Evolutionary conservation across 2,329 filamentous ascomycete genomes (phyloP), one percentile per base, ranked within the genome.

Genomic region (Cyanodermella asteris): DNA sequence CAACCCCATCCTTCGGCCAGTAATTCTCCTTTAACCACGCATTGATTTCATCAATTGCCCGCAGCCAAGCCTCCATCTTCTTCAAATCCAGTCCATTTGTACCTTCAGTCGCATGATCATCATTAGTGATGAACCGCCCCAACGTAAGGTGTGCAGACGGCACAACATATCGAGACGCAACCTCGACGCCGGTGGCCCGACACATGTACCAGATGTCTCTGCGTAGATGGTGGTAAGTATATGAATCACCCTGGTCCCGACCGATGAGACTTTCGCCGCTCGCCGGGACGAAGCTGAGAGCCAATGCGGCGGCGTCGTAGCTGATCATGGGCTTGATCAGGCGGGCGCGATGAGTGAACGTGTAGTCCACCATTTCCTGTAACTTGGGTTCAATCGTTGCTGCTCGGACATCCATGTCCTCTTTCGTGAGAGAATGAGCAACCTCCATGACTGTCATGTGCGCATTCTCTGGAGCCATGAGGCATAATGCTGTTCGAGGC

Each of bases 131-230:
- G 43, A 87, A 93, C 4, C 84, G 60, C 1, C 65, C 82, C 29
- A 94, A 63, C 0, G 84, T 93, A 40, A 93, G 63, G 51, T 94
- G 84, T 10, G 78, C 80, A 23, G 75, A 84, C 2, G 82, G 82
- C 3, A 91, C 78, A 13, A 82, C 70, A 44, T 93, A 94, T 29
- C 84, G 61, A 26, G 75, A 77, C 13, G 60, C 72, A 17, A 91
- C 60, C 10, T 61, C 50, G n/a, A 84, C 55, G 1, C 75, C 76
- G 0, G 67, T 59, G 4, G 51, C 52, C 22, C 56, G 52, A 4
- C 66, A 62, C 14, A 66, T 51, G 24, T 61, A 55, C 43, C 72
- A 87, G 8, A 90, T 44, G 41, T 91, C 80, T 4, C 72, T 62
- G 3, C 84, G 69, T 6, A 94, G 64, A 46, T 94, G 84, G 43